These are phyloP conservation scores for Fusarium floridanum DNA, from an alignment of 2,329 filamentous ascomycete genomes.

Conservation along the genomic window DNA sequence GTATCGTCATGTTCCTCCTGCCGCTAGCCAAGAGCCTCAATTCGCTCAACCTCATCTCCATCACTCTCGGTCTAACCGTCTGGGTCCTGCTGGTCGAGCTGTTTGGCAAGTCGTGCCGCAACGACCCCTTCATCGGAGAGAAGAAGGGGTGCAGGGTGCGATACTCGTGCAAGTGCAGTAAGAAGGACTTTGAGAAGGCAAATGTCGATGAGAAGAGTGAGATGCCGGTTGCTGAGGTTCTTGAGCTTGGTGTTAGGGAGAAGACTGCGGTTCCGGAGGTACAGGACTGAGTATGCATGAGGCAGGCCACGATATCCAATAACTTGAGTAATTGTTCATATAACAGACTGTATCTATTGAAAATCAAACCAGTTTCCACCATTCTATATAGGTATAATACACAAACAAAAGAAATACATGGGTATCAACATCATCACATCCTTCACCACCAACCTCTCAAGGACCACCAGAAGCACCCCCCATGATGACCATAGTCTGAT, in stretches of 20 bases:
- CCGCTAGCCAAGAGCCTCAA: constrained; percentile 62
- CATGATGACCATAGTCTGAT: constrained; percentile 63
- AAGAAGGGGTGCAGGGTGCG: constrained; percentile 49
- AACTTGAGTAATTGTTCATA: not conserved
- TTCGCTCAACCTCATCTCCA: constrained; percentile 60
- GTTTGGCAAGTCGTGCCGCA: constrained; percentile 61
- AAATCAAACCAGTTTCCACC: not conserved
- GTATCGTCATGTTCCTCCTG: constrained; percentile 66
- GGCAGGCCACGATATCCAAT: not conserved
- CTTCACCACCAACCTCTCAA: not conserved
- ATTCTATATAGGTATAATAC: not conserved
- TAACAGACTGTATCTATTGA: not conserved
- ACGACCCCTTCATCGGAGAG: constrained; percentile 59
- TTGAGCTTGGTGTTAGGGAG: constrained; percentile 39
- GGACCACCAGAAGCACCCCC: constrained; percentile 40
- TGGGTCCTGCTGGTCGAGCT: constrained; percentile 64
- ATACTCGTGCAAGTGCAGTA: constrained; percentile 59
- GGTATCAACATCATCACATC: constrained; percentile 10
- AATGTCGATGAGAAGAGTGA: constrained; percentile 46
- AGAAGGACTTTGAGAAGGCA: constrained; percentile 52
- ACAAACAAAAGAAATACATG: not conserved
- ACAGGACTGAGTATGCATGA: constrained; percentile 23
- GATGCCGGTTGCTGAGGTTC: constrained; percentile 38
- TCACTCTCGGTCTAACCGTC: constrained; percentile 58
- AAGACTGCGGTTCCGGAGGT: constrained; percentile 43